Conservation (phyloP, 768 basidiomycete genomes). For the Crepidotus variabilis region DNA sequence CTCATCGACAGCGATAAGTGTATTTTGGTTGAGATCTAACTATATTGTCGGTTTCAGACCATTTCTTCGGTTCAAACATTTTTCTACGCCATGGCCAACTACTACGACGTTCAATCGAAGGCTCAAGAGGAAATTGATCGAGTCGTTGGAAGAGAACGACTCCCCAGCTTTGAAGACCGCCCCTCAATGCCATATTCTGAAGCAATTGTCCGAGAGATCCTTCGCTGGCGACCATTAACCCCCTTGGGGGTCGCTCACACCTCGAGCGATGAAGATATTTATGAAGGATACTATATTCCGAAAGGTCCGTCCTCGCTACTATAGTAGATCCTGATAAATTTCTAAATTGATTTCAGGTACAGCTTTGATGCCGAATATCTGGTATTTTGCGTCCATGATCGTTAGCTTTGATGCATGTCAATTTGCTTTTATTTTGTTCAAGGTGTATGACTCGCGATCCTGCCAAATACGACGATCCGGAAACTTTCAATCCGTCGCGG, state of each 20-base stretch:
- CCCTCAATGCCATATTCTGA: conserved; percentile 45
- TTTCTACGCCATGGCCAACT: conserved; percentile 60
- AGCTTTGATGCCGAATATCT: neutral
- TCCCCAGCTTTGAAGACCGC: conserved; percentile 60
- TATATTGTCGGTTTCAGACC: conserved; percentile 30
- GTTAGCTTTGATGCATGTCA: too few species aligned
- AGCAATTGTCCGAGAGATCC: neutral
- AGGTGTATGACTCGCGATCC: conserved; percentile 31
- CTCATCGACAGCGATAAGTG: too few species aligned
- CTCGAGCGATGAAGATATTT: neutral
- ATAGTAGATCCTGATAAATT: neutral
- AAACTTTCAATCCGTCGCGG: conserved; percentile 32
- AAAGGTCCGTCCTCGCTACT: neutral
- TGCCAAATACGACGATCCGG: conserved; percentile 26
- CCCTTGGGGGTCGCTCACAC: neutral
- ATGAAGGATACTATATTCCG: neutral
- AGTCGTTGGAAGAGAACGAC: conserved; percentile 49
- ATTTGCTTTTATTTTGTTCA: neutral
- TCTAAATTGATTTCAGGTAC: neutral
- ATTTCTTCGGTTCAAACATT: conserved; percentile 56
- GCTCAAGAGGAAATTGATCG: conserved; percentile 66
- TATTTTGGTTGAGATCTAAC: too few species aligned
- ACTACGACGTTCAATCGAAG: conserved; percentile 53
- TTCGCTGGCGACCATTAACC: neutral
- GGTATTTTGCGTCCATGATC: too few species aligned